Conservation (phyloP, 2,329 filamentous ascomycete genomes). For the Talaromyces atroroseus region DNA sequence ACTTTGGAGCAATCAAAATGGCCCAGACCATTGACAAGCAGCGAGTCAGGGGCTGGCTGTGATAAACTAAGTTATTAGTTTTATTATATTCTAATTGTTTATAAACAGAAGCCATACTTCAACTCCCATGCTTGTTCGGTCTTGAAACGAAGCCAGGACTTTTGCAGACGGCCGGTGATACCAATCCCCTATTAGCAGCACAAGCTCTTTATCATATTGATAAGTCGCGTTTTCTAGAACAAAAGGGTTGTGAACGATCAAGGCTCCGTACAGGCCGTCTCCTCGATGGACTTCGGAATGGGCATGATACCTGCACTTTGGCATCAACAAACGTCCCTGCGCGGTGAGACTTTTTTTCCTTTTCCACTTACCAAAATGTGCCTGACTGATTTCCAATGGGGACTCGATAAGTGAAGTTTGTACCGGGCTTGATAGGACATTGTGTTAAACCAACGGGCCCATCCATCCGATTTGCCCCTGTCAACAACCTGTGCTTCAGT, state of each 20-base stretch:
- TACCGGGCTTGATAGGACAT: slow-evolving; percentile 49
- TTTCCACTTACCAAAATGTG: background rate
- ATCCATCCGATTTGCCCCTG: slow-evolving; percentile 52
- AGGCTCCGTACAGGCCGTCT: slow-evolving; percentile 45
- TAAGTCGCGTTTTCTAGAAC: slow-evolving; percentile 17
- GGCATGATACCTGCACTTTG: slow-evolving; percentile 39
- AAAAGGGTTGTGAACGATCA: slow-evolving; percentile 40
- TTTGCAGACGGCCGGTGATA: slow-evolving; percentile 40
- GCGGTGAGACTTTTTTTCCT: too few species aligned
- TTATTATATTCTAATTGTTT: background rate
- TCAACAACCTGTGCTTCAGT: background rate
- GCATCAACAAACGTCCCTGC: background rate
- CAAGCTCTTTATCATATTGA: slow-evolving; percentile 34
- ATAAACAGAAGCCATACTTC: slow-evolving; percentile 25
- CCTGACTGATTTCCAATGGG: background rate
- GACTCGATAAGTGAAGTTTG: slow-evolving; percentile 1
- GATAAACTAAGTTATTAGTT: background rate
- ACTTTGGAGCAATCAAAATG: slow-evolving; percentile 43
- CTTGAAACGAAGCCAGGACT: slow-evolving; percentile 41
- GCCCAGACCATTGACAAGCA: slow-evolving; percentile 45
- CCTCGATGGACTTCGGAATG: slow-evolving; percentile 39
- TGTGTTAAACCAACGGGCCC: slow-evolving; percentile 63
- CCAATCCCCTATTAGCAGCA: slow-evolving; percentile 47
- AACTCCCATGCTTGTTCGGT: slow-evolving; percentile 38
- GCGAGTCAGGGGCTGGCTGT: slow-evolving; percentile 45